Percentiles rank a stretch among this genome's conserved stretches.
These are phyloP conservation scores for Cinnamomum micranthum DNA, from an alignment of 164 flowering plant species.

Conservation along the genomic window DNA sequence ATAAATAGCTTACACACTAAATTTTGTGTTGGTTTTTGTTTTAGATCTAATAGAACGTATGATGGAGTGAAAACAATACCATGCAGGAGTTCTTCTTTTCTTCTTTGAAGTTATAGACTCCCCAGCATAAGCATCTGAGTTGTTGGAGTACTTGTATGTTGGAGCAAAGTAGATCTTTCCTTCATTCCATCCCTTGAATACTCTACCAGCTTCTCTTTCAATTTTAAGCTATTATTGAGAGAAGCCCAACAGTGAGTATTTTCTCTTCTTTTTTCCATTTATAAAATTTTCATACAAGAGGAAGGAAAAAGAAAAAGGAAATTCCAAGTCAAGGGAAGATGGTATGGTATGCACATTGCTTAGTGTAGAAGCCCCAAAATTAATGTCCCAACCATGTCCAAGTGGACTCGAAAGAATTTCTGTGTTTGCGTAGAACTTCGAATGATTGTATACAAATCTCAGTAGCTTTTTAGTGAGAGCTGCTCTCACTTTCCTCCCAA, in stretches of 20 bases:
- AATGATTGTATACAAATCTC: too few relatives aligned
- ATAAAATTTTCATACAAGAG: too few relatives aligned
- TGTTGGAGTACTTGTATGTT: conserved; percentile 71
- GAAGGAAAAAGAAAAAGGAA: too few relatives aligned
- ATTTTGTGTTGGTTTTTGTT: neutral
- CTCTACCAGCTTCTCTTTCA: conserved; percentile 77
- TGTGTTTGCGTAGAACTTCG: too few relatives aligned
- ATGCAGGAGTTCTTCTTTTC: conserved; percentile 84
- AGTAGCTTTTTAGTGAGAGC: too few relatives aligned
- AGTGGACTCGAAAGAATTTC: too few relatives aligned
- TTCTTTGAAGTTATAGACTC: conserved; percentile 49
- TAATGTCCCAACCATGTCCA: too few relatives aligned
- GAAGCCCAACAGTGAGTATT: neutral
- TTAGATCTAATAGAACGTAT: neutral
- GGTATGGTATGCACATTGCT: too few relatives aligned
- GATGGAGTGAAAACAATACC: conserved; percentile 38
- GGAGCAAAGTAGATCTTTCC: conserved; percentile 83
- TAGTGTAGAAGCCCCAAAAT: too few relatives aligned
- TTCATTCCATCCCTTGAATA: conserved; percentile 79
- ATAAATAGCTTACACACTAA: neutral
- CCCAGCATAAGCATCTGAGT: conserved; percentile 72
- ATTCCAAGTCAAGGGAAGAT: too few relatives aligned
- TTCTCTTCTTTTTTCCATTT: neutral
- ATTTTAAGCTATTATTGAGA: conserved; percentile 52
- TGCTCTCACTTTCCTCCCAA: too few relatives aligned